These are phyloP conservation scores for Fusarium tricinctum DNA, from an alignment of 2,329 filamentous ascomycete genomes.

Conservation along the genomic window DNA sequence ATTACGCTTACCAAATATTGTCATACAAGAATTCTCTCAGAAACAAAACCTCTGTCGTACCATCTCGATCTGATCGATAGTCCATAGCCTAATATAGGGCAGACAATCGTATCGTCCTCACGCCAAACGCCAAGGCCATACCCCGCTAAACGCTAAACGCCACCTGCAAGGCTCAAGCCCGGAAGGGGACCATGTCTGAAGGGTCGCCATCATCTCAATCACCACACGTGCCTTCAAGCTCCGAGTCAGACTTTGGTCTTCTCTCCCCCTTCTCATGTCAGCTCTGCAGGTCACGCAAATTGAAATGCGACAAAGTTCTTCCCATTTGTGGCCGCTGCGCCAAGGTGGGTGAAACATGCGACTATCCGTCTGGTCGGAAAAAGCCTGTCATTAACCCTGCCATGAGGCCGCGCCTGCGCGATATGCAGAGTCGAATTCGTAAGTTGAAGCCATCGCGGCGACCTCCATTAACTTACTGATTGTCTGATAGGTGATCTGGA, in stretches of 20 bases:
- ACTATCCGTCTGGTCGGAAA: constrained; percentile 31
- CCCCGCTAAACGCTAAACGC: background rate
- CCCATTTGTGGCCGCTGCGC: constrained; percentile 26
- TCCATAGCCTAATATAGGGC: background rate
- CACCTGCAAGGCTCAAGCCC: background rate
- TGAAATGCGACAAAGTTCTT: constrained; percentile 26
- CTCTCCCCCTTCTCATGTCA: constrained; percentile 32
- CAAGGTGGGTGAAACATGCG: constrained; percentile 27
- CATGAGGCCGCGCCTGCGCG: constrained; percentile 27
- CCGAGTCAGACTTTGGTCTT: constrained; percentile 13
- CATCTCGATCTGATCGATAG: background rate
- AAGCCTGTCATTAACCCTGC: constrained; percentile 24
- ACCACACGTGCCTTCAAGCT: constrained; percentile 23
- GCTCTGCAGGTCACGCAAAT: constrained; percentile 26
- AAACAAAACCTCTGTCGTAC: background rate
- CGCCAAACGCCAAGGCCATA: constrained; percentile 1
- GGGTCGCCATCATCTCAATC: constrained; percentile 23
- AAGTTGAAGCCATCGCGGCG: background rate
- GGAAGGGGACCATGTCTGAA: constrained; percentile 20
- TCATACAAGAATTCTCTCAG: background rate
- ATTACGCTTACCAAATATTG: background rate
- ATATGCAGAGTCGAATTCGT: constrained; percentile 36
- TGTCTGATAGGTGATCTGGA: constrained; percentile 58
- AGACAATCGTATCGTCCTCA: background rate
- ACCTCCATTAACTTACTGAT: background rate